Percentiles rank a stretch among this genome's conserved stretches.
Evolutionary conservation across 208 protist genomes (phyloP).

Genomic region (Crithidia bombi): DNA sequence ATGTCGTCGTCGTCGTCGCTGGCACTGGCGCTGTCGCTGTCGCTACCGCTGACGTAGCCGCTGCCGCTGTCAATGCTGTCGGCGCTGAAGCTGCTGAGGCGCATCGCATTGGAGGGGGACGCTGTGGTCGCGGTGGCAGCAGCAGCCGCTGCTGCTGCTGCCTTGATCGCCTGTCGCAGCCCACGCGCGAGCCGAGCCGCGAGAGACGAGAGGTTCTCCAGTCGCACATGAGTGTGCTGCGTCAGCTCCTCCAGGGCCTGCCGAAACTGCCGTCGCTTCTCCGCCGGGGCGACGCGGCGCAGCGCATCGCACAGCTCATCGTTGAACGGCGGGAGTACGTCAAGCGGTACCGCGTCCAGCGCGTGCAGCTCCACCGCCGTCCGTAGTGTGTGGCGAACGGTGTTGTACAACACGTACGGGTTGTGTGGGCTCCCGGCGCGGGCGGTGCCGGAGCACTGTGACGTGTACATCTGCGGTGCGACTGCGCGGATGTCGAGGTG

Average conservation of each 20-base stretch:
- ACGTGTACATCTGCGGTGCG: slow-evolving; percentile 9
- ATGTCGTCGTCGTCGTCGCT: background rate
- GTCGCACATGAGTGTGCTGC: slow-evolving; percentile 19
- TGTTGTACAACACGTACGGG: slow-evolving; percentile 13
- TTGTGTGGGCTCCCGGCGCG: background rate
- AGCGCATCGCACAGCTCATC: slow-evolving; percentile 26
- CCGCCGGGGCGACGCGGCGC: slow-evolving; percentile 6
- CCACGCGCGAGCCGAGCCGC: slow-evolving; percentile 23
- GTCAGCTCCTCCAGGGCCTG: slow-evolving; percentile 21
- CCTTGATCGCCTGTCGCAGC: slow-evolving; percentile 15
- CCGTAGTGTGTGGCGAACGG: slow-evolving; percentile 13
- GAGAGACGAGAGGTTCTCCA: slow-evolving; percentile 21
- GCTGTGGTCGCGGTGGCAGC: background rate
- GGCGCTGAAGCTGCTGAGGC: background rate
- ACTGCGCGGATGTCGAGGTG: slow-evolving; percentile 17
- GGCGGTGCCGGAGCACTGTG: background rate
- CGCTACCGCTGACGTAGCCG: slow-evolving; percentile 14
- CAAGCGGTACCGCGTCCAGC: slow-evolving; percentile 21
- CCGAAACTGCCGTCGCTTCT: slow-evolving; percentile 29
- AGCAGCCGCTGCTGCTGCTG: background rate
- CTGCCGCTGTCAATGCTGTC: background rate
- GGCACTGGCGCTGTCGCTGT: background rate
- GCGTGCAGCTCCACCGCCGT: slow-evolving; percentile 23
- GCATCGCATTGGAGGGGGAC: background rate
- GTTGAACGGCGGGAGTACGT: slow-evolving; percentile 30